Conservation (phyloP, 768 basidiomycete species). For the Mycena pura region DNA sequence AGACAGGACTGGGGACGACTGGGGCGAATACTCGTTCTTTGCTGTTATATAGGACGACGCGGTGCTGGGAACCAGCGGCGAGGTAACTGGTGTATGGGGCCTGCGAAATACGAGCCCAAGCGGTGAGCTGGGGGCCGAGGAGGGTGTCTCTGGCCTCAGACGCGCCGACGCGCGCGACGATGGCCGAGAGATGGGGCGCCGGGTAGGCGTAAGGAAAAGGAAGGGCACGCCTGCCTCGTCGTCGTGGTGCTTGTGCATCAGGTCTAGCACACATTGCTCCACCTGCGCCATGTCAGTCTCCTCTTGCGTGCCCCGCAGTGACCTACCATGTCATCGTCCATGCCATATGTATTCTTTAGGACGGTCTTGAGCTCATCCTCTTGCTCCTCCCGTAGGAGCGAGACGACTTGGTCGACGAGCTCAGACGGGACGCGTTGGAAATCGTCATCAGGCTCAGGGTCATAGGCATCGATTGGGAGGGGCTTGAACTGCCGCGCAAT, state of each 20-base stretch:
- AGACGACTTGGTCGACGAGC: constrained; percentile 75
- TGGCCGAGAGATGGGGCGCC: constrained; percentile 79
- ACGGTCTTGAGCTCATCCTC: constrained; percentile 86
- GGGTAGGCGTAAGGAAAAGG: constrained; percentile 79
- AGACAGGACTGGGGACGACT: constrained; percentile 70
- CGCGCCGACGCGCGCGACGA: constrained; percentile 81
- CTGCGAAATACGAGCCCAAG: constrained; percentile 75
- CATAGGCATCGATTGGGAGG: constrained; percentile 52
- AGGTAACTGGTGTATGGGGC: constrained; percentile 81
- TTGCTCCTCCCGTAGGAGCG: constrained; percentile 77
- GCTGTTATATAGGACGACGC: constrained; percentile 63
- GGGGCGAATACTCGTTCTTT: constrained; percentile 63
- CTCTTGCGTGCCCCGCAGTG: constrained; percentile 5
- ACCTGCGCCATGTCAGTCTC: constrained; percentile 51
- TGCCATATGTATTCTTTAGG: constrained; percentile 72
- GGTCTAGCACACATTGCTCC: constrained; percentile 88
- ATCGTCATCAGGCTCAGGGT: constrained; percentile 65
- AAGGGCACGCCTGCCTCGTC: constrained; percentile 84
- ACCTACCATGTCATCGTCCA: constrained; percentile 74
- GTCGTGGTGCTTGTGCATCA: constrained; percentile 96
- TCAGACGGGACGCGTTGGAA: constrained; percentile 59
- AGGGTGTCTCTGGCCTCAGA: constrained; percentile 77
- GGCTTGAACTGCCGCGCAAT: constrained; percentile 78
- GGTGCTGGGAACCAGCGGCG: constrained; percentile 71
- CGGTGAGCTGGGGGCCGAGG: constrained; percentile 77